Evolutionary conservation across 306 rosid species (phyloP), one percentile per base, ranked within the genome.

Genomic region (Delonix regia): DNA sequence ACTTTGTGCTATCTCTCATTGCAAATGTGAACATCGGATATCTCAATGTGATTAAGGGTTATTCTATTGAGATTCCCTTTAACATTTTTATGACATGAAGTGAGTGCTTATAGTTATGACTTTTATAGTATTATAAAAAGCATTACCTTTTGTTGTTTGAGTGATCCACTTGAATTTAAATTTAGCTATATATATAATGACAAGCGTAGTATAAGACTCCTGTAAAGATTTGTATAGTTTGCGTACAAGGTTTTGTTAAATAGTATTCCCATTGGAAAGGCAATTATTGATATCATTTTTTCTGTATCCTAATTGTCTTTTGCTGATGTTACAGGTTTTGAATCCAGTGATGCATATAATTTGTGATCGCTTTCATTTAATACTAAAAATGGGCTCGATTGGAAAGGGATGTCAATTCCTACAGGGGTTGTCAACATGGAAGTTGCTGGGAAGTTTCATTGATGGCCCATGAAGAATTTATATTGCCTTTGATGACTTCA

Each of bases 391-490:
- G 1, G 11, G 24, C 25, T 51, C n/a, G 10, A 0, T 51, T 51
- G 57, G 57, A 51, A 7, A n/a, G 24, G 6, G 21, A 51, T 51
- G 57, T 51, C 21, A 12, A 24, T 24, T 57, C 7, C 1, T 55
- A 48, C 0, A 12, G 70, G 0, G 22, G 59, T 7, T 15, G 36
- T 65, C 69, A 62, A 77, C 73, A 41, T 3, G 71, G 88, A 80
- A 86, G 81, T 19, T 88, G 80, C 87, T 9, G 24, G 39, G 88
- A 84, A 88, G 78, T 79, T 86, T 34, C 83, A 53, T 15, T 38
- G 78, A 76, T 60, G 78, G 73, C 70, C 9, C 27, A 3, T 14
- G 1, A 27, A 11, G 52, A 7, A 49, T 78, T 33, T 62, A 8
- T 69, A 1, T 42, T 59, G 64, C 57, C 67, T 74, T 47, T 47